Base-by-base conservation (phyloP, 2,329 filamentous ascomycete genomes). In the Pseudogymnoascus sp. region DNA sequence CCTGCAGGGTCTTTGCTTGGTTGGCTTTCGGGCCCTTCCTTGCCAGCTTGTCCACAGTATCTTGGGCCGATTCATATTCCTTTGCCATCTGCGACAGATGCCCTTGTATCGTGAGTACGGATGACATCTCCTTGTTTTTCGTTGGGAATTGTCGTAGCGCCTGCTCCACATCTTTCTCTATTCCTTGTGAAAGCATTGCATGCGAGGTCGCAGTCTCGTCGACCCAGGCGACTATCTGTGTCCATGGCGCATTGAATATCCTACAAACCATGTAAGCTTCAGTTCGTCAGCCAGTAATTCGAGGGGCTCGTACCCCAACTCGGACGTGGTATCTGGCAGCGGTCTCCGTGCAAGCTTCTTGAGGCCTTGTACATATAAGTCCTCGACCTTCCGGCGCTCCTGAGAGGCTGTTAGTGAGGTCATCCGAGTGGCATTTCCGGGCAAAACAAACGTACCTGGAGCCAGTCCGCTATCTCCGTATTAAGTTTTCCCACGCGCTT, bases 381-480 rank as follows among this genome's bases (percentile, higher is more conserved):
- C 93, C 76, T 99, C 94, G 65, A 97, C 82, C 70, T 86, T 89
- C 73, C 92, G 88, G 68, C 94, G 90, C 79, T 99, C 94, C 93
- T 97, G 74, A 60, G 35, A 21, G 15, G 31, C 37, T 68, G 65
- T 71, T 62, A 67, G 64, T 58, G 61, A 59, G 47, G 57, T 9
- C 62, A 57, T 64, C 64, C 64, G 64, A 61, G 54, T 54, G 35
- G 62, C 13, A 17, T 60, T 29, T 33, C n/a, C 15, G 4, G 47
- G 35, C 13, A 39, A 44, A 8, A 1, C 21, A 21, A 17, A 39
- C 31, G 31, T 85, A 96, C 92, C 87, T 93, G 89, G 65, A 99
- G 83, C 91, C 93, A 99, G 77, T 97, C 93, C 74, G 93, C 93
- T 71, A 99, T 90, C 73, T 97, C 91, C 68, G 80, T 77, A 75